phyloP scores from a whole-genome alignment of 2,329 filamentous ascomycete genomes.

The Teratosphaeria destructans region DNA sequence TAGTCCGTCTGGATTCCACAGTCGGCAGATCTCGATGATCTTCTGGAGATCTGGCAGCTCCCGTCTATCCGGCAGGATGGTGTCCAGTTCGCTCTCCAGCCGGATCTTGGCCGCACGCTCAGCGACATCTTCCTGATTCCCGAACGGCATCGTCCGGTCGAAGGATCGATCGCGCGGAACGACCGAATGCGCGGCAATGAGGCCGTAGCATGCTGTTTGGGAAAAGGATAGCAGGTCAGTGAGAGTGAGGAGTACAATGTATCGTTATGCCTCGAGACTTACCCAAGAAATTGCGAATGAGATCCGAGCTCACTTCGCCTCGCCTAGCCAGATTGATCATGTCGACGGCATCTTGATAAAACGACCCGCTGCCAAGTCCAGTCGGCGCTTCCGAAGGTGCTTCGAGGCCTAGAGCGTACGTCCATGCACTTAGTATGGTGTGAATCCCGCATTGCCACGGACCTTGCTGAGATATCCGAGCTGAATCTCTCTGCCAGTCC shows the following conservation, averaged over 20 bases:
- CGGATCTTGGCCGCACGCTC: neutral
- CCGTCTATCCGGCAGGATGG: neutral
- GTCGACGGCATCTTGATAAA: neutral
- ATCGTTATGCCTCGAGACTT: neutral
- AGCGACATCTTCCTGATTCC: neutral
- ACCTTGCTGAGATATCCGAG: neutral
- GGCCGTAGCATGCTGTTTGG: neutral
- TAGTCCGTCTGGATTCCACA: neutral
- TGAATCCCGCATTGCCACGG: neutral
- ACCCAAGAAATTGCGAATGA: neutral
- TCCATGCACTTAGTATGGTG: neutral
- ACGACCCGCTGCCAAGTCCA: neutral
- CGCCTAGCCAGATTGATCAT: neutral
- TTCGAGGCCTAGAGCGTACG: neutral
- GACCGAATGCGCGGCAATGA: neutral
- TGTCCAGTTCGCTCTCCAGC: neutral
- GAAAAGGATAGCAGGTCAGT: neutral
- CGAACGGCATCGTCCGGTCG: neutral
- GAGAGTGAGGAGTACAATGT: neutral
- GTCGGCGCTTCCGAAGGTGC: neutral
- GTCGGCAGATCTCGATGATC: neutral
- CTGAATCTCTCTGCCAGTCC: neutral
- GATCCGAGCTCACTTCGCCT: neutral
- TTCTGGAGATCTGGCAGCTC: neutral
- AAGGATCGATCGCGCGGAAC: neutral